Evolutionary conservation across 768 basidiomycete species (phyloP).

Genomic region (Kockovaella imperatae): DNA sequence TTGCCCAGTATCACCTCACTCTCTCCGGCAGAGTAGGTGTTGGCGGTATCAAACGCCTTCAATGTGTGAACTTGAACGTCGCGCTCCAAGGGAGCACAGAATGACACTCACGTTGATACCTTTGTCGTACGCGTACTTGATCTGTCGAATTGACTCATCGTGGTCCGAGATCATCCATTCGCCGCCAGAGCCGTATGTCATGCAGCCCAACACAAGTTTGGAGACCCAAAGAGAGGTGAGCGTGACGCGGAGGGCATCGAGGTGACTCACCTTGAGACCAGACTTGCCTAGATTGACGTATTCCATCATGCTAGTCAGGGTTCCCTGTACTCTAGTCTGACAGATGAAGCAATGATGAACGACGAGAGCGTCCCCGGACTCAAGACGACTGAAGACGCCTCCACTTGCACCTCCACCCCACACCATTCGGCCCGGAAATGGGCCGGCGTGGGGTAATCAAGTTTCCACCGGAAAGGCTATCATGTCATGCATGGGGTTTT

Average conservation of each 20-base stretch:
- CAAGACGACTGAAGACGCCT: no score
- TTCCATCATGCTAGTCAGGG: no score
- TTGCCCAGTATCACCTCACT: neutral
- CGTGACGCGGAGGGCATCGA: slow-evolving; percentile 3
- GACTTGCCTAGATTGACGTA: neutral
- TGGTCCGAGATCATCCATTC: slow-evolving; percentile 21
- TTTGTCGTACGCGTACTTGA: slow-evolving; percentile 30
- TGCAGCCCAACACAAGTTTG: neutral
- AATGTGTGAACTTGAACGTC: neutral
- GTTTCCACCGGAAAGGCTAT: no score
- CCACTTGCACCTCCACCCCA: no score
- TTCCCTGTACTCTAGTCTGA: no score
- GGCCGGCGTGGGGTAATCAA: no score
- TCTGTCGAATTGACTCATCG: slow-evolving; percentile 25
- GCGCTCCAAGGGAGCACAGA: neutral
- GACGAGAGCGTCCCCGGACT: no score
- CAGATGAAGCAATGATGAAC: no score
- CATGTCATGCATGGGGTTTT: no score
- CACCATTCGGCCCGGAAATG: no score
- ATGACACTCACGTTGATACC: slow-evolving; percentile 24
- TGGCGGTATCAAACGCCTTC: slow-evolving; percentile 26
- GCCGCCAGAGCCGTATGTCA: neutral
- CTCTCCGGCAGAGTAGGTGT: slow-evolving; percentile 8
- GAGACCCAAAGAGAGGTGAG: slow-evolving; percentile 1
- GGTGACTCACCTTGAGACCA: neutral